phyloP scores from a whole-genome alignment of 805 yeast species.

The Ogataea henricii region DNA sequence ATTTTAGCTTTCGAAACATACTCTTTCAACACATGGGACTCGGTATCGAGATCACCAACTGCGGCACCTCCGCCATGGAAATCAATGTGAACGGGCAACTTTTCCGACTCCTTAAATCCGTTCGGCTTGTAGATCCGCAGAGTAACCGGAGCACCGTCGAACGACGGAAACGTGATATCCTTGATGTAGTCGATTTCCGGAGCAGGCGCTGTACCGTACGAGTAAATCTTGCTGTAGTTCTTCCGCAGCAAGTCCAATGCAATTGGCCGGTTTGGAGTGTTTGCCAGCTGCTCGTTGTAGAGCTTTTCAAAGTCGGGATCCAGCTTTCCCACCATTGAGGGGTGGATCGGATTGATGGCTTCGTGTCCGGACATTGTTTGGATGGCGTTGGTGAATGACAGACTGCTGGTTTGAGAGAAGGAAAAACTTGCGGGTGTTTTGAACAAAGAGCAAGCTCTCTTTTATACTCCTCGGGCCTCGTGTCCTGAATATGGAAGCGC shows the following conservation, averaged over 20 bases:
- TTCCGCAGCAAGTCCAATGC: conserved; percentile 24
- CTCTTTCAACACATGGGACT: conserved; percentile 32
- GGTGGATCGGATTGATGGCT: conserved; percentile 23
- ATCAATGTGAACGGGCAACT: conserved; percentile 35
- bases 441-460: too few relatives aligned
- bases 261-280: conserved; percentile 23
- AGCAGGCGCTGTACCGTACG: conserved; percentile 30
- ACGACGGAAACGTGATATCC: conserved; percentile 21
- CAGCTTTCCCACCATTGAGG: conserved; percentile 24
- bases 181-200: conserved; percentile 24
- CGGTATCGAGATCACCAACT: conserved; percentile 35
- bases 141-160: conserved; percentile 27
- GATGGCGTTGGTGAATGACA: too few relatives aligned
- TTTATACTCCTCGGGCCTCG: too few relatives aligned
- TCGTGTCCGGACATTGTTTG: conserved; percentile 19
- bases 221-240: conserved; percentile 28
- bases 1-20: conserved; percentile 27
- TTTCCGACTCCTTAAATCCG: conserved; percentile 19
- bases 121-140: conserved; percentile 33
- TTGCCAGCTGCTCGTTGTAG: conserved; percentile 30
- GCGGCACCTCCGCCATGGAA: conserved; percentile 40
- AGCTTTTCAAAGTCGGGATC: conserved; percentile 29
- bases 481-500: too few relatives aligned
- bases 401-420: too few relatives aligned
- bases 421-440: too few relatives aligned